A percentile compares a stretch with the other conserved stretches of the same genome.
Evolutionary conservation across 768 basidiomycete genomes (phyloP).

Genomic region (Leccinum arenicola): DNA sequence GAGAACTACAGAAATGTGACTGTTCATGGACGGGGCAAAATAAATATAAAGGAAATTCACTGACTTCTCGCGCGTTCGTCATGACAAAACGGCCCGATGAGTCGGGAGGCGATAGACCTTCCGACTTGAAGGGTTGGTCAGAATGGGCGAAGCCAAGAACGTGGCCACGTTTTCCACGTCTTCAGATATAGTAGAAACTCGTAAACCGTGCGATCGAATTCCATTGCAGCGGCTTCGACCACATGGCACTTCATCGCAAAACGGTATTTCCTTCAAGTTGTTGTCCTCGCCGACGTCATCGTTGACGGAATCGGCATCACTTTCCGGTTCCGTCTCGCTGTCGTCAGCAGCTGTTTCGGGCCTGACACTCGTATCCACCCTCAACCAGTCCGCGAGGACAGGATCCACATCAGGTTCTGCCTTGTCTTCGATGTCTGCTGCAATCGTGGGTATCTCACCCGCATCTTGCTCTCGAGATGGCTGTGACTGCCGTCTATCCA

Average conservation of each 20-base stretch:
- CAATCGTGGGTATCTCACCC: neutral
- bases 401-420: slow-evolving; percentile 42
- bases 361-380: slow-evolving; percentile 39
- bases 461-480: slow-evolving; percentile 20
- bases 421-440: slow-evolving; percentile 17
- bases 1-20: slow-evolving; percentile 40
- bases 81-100: slow-evolving; percentile 40
- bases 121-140: slow-evolving; percentile 6
- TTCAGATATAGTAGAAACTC: slow-evolving; percentile 56
- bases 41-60: slow-evolving; percentile 23
- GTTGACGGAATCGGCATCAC: slow-evolving; percentile 69
- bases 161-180: slow-evolving; percentile 39
- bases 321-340: slow-evolving; percentile 51
- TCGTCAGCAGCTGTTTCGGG: slow-evolving; percentile 16
- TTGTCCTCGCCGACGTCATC: slow-evolving; percentile 40
- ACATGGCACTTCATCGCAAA: no score
- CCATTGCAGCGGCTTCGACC: slow-evolving; percentile 34
- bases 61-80: slow-evolving; percentile 34
- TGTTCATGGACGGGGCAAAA: neutral
- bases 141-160: slow-evolving; percentile 27
- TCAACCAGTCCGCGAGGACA: slow-evolving; percentile 58
- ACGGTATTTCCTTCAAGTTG: slow-evolving; percentile 15
- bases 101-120: slow-evolving; percentile 16
- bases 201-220: slow-evolving; percentile 63
- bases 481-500: slow-evolving; percentile 3